Conservation (phyloP, 2,329 filamentous ascomycete genomes). For the Aspergillus brasiliensis region DNA sequence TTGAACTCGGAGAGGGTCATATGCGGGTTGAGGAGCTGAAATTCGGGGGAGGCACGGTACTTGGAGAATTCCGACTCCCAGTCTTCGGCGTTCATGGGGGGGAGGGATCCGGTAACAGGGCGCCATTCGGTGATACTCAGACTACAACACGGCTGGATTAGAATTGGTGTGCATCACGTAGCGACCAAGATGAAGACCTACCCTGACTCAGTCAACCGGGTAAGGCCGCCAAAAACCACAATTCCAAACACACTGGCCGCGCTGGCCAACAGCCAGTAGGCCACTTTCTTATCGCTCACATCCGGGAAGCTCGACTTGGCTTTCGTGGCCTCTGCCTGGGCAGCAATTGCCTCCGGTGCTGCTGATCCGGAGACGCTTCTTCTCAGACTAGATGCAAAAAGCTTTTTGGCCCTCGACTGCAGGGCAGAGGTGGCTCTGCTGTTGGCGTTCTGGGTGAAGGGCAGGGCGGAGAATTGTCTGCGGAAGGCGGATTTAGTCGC, state of each 20-base stretch:
- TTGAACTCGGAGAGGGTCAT: slow-evolving; percentile 96
- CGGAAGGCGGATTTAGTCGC: slow-evolving; percentile 32
- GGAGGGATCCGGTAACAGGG: slow-evolving; percentile 88
- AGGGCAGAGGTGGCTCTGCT: slow-evolving; percentile 29
- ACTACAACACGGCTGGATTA: slow-evolving; percentile 49
- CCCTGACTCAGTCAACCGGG: slow-evolving; percentile 93
- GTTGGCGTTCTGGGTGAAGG: slow-evolving; percentile 27
- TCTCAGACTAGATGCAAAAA: slow-evolving; percentile 30
- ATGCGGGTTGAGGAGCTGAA: slow-evolving; percentile 83
- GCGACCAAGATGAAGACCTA: slow-evolving; percentile 37
- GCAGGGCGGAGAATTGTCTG: slow-evolving; percentile 33
- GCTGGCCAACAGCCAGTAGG: slow-evolving; percentile 89
- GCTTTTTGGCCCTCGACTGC: slow-evolving; percentile 28
- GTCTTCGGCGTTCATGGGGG: slow-evolving; percentile 73
- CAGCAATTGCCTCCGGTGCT: slow-evolving; percentile 18
- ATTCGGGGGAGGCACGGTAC: slow-evolving; percentile 91
- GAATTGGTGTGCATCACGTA: neutral
- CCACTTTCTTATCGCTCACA: slow-evolving; percentile 73
- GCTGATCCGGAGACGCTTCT: slow-evolving; percentile 25
- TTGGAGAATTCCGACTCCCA: slow-evolving; percentile 94
- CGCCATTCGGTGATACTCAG: slow-evolving; percentile 99
- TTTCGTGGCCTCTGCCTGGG: slow-evolving; percentile 28
- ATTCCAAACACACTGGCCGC: slow-evolving; percentile 95
- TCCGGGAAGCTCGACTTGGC: slow-evolving; percentile 54
- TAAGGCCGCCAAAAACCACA: slow-evolving; percentile 91